phyloP scores from a whole-genome alignment of 2,329 filamentous ascomycete species.

The Hypoxylon sp. region DNA sequence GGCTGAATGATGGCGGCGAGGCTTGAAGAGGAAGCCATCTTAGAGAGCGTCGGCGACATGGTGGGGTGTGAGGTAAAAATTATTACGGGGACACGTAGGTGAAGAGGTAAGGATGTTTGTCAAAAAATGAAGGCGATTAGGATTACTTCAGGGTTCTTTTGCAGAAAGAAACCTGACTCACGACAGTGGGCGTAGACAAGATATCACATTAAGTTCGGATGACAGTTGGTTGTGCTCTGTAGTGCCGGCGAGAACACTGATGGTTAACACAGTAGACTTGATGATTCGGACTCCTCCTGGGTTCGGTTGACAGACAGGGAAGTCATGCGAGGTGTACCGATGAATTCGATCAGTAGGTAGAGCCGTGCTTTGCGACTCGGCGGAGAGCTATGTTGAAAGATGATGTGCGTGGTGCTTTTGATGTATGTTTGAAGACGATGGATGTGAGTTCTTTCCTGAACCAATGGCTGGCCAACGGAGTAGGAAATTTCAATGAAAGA shows the following conservation, averaged over 20 bases:
- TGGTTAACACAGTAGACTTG: neutral
- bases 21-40: neutral
- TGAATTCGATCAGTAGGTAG: too few relatives aligned
- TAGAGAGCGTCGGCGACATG: neutral
- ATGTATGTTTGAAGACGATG: too few relatives aligned
- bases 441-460: too few relatives aligned
- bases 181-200: neutral
- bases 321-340: too few relatives aligned
- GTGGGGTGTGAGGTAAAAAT: neutral
- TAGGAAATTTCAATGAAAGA: too few relatives aligned
- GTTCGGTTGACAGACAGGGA: too few relatives aligned
- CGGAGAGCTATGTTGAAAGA: too few relatives aligned
- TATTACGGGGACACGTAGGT: neutral
- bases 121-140: neutral
- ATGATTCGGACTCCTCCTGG: too few relatives aligned
- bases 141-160: neutral
- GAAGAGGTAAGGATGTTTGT: neutral
- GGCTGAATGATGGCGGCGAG: neutral
- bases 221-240: neutral
- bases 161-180: neutral
- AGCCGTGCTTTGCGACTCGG: too few relatives aligned
- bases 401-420: too few relatives aligned
- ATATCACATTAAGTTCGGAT: neutral
- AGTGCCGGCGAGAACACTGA: neutral
- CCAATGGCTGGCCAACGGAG: too few relatives aligned